Evolutionary conservation across 495 filamentous ascomycete genomes (phyloP), one percentile per base, ranked within the genome.

Genomic region (Elaphomyces granulatus): DNA sequence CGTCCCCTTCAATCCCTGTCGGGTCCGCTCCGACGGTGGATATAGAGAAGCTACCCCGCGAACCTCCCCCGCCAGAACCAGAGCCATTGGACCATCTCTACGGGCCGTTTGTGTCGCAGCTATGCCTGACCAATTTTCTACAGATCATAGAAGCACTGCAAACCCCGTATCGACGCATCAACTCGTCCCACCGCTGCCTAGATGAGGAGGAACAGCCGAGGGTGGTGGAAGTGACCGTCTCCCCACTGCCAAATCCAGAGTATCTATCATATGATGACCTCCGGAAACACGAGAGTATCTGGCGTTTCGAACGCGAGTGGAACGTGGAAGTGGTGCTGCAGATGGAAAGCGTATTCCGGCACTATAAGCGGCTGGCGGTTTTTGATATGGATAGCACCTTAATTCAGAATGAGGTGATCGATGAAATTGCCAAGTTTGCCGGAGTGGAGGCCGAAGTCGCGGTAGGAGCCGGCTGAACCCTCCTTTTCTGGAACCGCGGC

Each of bases 341-440:
- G 54, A 48, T 51, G 34, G 80, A 87, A 44, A 72, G 66, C 20
- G 65, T 83, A n/a, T 84, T 77, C 64, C 72, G 80, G 32, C 70
- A 75, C 16, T 71, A 87, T 53, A 81, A 84, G 52, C 77, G 83
- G 2, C 63, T 98, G 3, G 87, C 83, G 2, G 77, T 93, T 18
- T 98, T 98, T 49, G 90, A 98, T 53, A 98, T 98, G 90, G 90
- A 98, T 58, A 86, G 80, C 44, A 98, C 90, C 0, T 68, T 98
- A 41, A 95, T 98, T 48, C 75, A 87, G 42, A 85, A 98, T 53
- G 90, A 98, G 64, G 84, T 93, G 16, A 94, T 98, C 50, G 90
- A 98, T 50, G 77, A 95, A 50, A 79, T 98, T 40, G 90, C 90
- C 15, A 74, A 77, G 23, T 77, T 77, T 20, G 75, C 90, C 38